phyloP scores from a whole-genome alignment of 805 yeast species.

The Nakazawaea molendinolei region DNA sequence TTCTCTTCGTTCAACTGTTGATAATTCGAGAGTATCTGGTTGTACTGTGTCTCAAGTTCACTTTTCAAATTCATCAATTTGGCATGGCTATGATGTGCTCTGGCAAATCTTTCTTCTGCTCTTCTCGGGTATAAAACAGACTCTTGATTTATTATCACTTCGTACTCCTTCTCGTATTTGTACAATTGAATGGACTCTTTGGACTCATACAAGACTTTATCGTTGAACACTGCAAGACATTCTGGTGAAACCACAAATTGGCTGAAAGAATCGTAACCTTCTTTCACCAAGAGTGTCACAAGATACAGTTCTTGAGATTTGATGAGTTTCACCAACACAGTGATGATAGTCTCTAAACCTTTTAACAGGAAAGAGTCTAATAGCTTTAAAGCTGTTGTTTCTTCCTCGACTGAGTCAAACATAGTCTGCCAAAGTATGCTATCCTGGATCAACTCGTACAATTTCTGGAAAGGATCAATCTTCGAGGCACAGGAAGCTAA shows the following conservation, averaged over 20 bases:
- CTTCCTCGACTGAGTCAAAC: neutral
- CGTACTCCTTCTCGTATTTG: constrained; percentile 8
- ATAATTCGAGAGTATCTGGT: constrained; percentile 24
- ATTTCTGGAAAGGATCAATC: too few relatives aligned
- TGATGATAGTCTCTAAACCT: constrained; percentile 3
- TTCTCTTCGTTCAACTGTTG: constrained; percentile 27
- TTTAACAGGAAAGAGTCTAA: constrained; percentile 9
- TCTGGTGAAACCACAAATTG: neutral
- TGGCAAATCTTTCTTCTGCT: neutral
- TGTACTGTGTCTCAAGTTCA: constrained; percentile 16
- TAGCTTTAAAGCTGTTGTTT: neutral
- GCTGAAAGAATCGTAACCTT: neutral
- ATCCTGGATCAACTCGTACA: neutral
- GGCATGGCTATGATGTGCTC: neutral
- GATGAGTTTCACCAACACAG: neutral
- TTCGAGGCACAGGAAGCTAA: too few relatives aligned
- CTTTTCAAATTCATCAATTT: constrained; percentile 6
- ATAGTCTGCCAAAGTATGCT: neutral
- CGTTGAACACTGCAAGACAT: too few relatives aligned
- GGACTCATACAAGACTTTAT: neutral
- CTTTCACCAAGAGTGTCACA: neutral
- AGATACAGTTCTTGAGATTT: neutral
- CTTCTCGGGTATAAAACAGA: neutral
- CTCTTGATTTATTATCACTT: neutral
- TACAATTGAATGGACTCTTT: neutral